Evolutionary conservation across 768 basidiomycete genomes (phyloP).

Genomic region (Tylopilus vinaceipallidus): DNA sequence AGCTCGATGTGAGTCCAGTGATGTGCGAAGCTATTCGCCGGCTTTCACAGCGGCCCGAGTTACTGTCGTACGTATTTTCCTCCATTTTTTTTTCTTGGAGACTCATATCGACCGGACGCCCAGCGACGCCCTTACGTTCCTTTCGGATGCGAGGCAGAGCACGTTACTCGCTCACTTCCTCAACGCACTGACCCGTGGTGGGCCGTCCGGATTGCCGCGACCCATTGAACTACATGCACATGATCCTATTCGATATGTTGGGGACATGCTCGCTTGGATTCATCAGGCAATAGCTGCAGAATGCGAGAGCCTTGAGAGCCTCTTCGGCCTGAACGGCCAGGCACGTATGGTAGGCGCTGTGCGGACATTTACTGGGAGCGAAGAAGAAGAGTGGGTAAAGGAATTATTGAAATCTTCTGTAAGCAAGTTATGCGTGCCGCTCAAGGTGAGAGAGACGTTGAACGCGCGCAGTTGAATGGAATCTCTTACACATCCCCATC

Average conservation of each 20-base stretch:
- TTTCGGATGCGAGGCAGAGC: slow-evolving; percentile 80
- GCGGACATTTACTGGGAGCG: slow-evolving; percentile 49
- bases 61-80: slow-evolving; percentile 44
- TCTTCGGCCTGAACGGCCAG: slow-evolving; percentile 65
- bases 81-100: background rate
- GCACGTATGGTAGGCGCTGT: slow-evolving; percentile 74
- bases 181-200: slow-evolving; percentile 84
- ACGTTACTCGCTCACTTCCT: slow-evolving; percentile 82
- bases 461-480: too few relatives aligned
- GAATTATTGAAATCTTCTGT: slow-evolving; percentile 81
- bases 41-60: slow-evolving; percentile 73
- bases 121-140: slow-evolving; percentile 72
- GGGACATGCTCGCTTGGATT: slow-evolving; percentile 98
- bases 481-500: background rate
- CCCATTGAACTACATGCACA: slow-evolving; percentile 98
- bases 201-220: slow-evolving; percentile 78
- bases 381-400: slow-evolving; percentile 77
- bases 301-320: slow-evolving; percentile 85
- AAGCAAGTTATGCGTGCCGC: slow-evolving; percentile 81
- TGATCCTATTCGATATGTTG: slow-evolving; percentile 93
- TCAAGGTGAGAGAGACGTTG: slow-evolving; percentile 55
- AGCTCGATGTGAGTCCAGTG: slow-evolving; percentile 61
- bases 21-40: slow-evolving; percentile 74
- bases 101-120: background rate
- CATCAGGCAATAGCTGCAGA: slow-evolving; percentile 96